phyloP scores from a whole-genome alignment of 257 asterid species.

The Echites panduratus region DNA sequence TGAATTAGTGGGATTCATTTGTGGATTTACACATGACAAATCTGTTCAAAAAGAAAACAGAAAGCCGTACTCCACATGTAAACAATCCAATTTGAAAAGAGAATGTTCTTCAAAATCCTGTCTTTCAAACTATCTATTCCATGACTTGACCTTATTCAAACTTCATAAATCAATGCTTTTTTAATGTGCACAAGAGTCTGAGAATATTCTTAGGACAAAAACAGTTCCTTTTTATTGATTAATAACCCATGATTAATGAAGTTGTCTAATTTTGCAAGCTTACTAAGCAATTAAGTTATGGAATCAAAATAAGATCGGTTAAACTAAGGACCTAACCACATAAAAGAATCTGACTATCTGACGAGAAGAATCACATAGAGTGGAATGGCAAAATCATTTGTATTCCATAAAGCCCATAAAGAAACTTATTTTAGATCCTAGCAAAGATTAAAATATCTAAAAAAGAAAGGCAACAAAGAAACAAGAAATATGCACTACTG shows the following conservation, averaged over 20 bases:
- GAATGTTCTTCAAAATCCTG: background rate
- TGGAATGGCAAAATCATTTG: too few species aligned
- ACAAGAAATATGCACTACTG: slow-evolving; percentile 24
- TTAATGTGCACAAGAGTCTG: background rate
- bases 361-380: too few species aligned
- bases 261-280: background rate
- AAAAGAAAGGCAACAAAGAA: background rate
- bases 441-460: too few species aligned
- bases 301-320: background rate
- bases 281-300: background rate
- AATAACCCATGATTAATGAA: background rate
- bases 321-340: background rate
- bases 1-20: too few species aligned
- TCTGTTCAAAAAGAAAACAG: too few species aligned
- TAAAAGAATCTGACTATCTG: background rate
- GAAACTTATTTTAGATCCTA: too few species aligned
- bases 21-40: too few species aligned
- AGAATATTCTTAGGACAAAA: too few species aligned
- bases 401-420: too few species aligned
- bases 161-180: background rate
- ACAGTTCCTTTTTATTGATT: too few species aligned
- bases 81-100: too few species aligned
- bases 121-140: background rate
- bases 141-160: background rate
- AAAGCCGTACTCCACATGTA: too few species aligned